These are phyloP conservation scores for Thelonectria discophora DNA, from an alignment of 2,329 filamentous ascomycete genomes.

Conservation along the genomic window DNA sequence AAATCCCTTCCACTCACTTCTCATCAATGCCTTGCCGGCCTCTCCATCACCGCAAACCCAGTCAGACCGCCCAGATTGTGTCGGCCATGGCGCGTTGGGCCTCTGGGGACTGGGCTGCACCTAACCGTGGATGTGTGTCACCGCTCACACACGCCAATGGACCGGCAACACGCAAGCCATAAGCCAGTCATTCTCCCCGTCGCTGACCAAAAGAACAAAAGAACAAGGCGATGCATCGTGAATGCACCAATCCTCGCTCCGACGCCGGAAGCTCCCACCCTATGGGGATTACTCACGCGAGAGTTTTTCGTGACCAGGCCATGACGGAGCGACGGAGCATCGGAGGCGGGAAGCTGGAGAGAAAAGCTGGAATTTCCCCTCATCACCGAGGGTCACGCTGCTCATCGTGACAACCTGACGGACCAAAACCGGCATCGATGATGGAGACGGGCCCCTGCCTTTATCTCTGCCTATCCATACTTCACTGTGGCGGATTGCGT, in stretches of 20 bases:
- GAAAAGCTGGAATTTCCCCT: constrained; percentile 6
- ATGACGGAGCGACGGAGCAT: constrained; percentile 11
- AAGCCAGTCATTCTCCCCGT: not conserved
- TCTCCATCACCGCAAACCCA: constrained; percentile 17
- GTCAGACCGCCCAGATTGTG: constrained; percentile 13
- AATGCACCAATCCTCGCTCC: constrained; percentile 11
- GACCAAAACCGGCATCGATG: constrained; percentile 1
- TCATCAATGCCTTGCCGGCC: not conserved
- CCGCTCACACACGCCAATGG: too few species aligned
- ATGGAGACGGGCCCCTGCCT: constrained; percentile 12
- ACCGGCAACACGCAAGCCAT: not conserved
- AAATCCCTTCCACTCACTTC: not conserved
- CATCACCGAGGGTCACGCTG: constrained; percentile 8
- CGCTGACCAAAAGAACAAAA: not conserved
- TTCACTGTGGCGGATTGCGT: constrained; percentile 19
- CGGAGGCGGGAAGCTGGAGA: constrained; percentile 1
- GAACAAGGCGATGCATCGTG: constrained; percentile 4
- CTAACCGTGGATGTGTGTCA: constrained; percentile 6
- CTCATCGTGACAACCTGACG: constrained; percentile 19
- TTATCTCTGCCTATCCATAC: not conserved
- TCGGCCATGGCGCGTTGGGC: constrained; percentile 5
- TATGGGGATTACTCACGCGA: constrained; percentile 14
- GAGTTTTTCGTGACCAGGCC: constrained; percentile 13
- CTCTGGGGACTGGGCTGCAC: constrained; percentile 11
- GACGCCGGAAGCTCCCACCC: not conserved